Conservation (phyloP, 2,329 filamentous ascomycete species). For the Pyrenophora teres region DNA sequence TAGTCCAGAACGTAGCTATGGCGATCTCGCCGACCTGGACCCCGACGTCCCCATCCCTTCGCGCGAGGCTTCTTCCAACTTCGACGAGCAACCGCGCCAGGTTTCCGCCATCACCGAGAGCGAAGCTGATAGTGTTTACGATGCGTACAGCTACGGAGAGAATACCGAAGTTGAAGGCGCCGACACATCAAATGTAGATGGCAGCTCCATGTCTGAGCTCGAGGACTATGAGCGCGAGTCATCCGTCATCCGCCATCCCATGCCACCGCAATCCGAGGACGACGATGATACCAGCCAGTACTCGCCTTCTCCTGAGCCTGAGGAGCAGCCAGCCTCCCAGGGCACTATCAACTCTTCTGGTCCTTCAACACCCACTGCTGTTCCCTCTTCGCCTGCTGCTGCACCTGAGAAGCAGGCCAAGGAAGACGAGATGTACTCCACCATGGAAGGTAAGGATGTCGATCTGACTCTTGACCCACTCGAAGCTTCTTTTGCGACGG, state of each 20-base stretch:
- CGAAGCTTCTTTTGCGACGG: conserved; percentile 50
- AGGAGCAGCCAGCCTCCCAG: conserved; percentile 42
- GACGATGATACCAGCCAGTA: conserved; percentile 64
- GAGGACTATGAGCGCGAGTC: conserved; percentile 54
- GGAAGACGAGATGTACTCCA: conserved; percentile 53
- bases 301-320: conserved; percentile 56
- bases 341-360: conserved; percentile 49
- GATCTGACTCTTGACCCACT: conserved; percentile 61
- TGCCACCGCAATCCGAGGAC: conserved; percentile 38
- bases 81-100: conserved; percentile 64
- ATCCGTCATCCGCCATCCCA: conserved; percentile 61
- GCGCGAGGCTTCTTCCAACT: conserved; percentile 69
- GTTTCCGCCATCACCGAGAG: conserved; percentile 66
- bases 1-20: conserved; percentile 60
- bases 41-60: conserved; percentile 90
- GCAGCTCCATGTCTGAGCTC: conserved; percentile 48
- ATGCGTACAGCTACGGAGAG: conserved; percentile 63
- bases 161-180: conserved; percentile 63
- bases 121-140: conserved; percentile 53
- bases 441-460: conserved; percentile 58
- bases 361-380: conserved; percentile 53
- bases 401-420: conserved; percentile 33
- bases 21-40: conserved; percentile 65
- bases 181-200: conserved; percentile 64
- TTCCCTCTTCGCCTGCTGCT: conserved; percentile 33